Evolutionary conservation across 169 alveolate species (phyloP), one percentile per base, ranked within the genome.

Genomic region (Eimeria maxima): DNA sequence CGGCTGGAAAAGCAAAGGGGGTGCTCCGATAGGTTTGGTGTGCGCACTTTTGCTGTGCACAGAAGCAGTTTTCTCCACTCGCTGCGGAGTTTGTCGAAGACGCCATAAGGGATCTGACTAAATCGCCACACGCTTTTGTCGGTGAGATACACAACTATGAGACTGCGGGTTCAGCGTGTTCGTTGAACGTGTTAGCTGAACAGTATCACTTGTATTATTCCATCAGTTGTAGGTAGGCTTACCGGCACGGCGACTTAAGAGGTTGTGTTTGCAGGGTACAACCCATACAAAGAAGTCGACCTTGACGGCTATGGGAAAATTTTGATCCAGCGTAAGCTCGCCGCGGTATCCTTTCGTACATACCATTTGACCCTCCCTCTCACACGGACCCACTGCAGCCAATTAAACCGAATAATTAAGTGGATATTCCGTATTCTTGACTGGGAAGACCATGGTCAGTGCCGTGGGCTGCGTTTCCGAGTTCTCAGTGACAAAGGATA

Each of bases 301-400:
- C 27, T 74, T 74, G 84, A 74, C 50, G 84, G 84, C n/a, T 74
- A 74, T 24, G 84, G 84, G 24, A 74, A 74, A 44, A 5, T 74
- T 20, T 44, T 74, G 57, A 33, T 74, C 18, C 84, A 74, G 24
- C 3, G 84, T 74, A 38, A 74, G 84, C 10, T 44, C 16, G 14
- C 11, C 11, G 20, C 14, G 50, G 22, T 14, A 71, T 38, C 16
- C 55, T 73, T 6, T 67, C 18, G 1, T 8, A n/a, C 27, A 2
- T 14, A 67, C 76, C 76, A 3, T 1, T 27, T 44, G n/a, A 1
- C 69, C 13, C n/a, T 60, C 16, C 20, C 8, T 27, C 44, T 5
- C 13, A 6, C 20, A 67, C 0, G 44, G 8, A n/a, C 18, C 20
- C 76, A 67, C 8, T 24, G 10, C 14, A n/a, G 76, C 45, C 45